Evolutionary conservation across 2,329 filamentous ascomycete genomes (phyloP).

Genomic region (Chrysoporthe austroafricana): DNA sequence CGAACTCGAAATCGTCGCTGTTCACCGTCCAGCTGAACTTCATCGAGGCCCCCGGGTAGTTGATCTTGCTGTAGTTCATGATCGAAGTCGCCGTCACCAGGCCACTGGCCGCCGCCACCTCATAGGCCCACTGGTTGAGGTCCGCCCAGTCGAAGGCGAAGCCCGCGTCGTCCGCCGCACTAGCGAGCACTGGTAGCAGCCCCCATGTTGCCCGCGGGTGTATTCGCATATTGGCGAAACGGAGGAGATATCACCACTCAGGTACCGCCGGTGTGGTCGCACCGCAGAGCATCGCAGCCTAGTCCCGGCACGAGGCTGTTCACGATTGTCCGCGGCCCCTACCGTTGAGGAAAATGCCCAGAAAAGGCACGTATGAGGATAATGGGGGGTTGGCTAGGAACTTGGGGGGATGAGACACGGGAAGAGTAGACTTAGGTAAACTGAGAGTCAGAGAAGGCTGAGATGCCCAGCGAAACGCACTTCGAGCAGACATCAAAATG

Average conservation of each 20-base stretch:
- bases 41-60: background rate
- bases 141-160: background rate
- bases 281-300: constrained; percentile 8
- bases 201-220: background rate
- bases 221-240: constrained; percentile 11
- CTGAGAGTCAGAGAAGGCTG: background rate
- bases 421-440: background rate
- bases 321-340: background rate
- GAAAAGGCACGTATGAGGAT: background rate
- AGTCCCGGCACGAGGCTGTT: background rate
- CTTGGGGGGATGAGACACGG: background rate
- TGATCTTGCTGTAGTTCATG: background rate
- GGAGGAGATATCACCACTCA: background rate
- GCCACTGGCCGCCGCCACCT: background rate
- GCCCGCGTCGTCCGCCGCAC: background rate
- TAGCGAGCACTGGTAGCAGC: background rate
- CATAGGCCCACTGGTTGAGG: background rate
- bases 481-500: background rate
- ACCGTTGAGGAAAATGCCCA: background rate
- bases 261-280: background rate
- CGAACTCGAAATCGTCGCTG: background rate
- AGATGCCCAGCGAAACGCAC: background rate
- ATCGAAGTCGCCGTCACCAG: background rate
- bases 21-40: background rate
- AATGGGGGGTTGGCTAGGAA: background rate